Evolutionary conservation across 331 rosid genomes (phyloP).

Genomic region (Malus hybrid): DNA sequence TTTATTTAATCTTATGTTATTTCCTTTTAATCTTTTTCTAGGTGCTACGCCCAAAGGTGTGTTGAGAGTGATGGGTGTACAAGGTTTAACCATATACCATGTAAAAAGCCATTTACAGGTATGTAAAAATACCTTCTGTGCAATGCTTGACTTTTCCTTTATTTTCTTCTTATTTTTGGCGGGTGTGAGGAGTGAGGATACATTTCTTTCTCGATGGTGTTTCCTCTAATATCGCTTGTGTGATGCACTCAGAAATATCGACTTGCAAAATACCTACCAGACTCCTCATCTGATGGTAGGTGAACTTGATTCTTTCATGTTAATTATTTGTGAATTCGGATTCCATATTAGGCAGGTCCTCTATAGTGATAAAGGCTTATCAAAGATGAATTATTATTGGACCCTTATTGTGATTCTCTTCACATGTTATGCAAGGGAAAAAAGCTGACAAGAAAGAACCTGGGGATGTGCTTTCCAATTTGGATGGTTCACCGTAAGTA

Average conservation of each 20-base stretch:
- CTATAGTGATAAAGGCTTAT: constrained; percentile 2
- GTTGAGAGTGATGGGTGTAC: constrained; percentile 96
- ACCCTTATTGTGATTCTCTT: constrained; percentile 11
- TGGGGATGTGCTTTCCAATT: constrained; percentile 65
- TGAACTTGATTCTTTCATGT: constrained; percentile 15
- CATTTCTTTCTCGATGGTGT: constrained; percentile 2
- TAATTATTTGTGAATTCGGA: background rate
- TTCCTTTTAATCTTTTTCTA: constrained; percentile 15
- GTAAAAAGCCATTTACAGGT: constrained; percentile 99
- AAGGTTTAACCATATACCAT: constrained; percentile 93
- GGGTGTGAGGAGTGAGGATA: background rate
- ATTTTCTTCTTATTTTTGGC: background rate
- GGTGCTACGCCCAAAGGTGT: constrained; percentile 99
- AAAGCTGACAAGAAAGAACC: constrained; percentile 85
- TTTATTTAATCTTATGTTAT: background rate
- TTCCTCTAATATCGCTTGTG: constrained; percentile 14
- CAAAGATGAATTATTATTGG: background rate
- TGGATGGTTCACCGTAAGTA: constrained; percentile 92
- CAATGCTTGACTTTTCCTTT: background rate
- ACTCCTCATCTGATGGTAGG: constrained; percentile 83
- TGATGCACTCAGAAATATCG: constrained; percentile 80
- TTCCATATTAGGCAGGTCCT: background rate
- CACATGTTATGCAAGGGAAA: constrained; percentile 63
- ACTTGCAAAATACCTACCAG: constrained; percentile 91
- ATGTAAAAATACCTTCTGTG: background rate